These are phyloP conservation scores for Sordaria brevicollis DNA, from an alignment of 495 filamentous ascomycete species.

Conservation along the genomic window DNA sequence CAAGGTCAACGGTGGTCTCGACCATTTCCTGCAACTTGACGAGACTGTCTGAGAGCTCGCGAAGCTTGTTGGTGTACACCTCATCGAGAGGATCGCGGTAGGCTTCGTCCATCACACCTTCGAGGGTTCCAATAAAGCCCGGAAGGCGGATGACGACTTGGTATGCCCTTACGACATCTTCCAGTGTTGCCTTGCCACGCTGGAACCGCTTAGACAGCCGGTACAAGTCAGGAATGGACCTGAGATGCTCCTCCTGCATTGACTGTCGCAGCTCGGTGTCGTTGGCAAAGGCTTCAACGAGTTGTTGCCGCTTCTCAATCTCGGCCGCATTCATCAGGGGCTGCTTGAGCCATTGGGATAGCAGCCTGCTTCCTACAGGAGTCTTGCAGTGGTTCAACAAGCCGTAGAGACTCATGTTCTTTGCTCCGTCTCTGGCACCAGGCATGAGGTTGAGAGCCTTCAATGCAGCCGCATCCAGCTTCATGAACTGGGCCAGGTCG, in stretches of 20 bases:
- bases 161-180: conserved; percentile 92
- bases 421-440: conserved; percentile 82
- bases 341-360: conserved; percentile 97
- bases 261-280: conserved; percentile 92
- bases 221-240: conserved; percentile 90
- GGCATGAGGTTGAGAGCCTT: conserved; percentile 96
- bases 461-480: conserved; percentile 88
- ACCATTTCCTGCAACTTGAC: conserved; percentile 94
- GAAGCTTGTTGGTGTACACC: conserved; percentile 78
- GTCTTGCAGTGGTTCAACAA: conserved; percentile 98
- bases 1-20: conserved; percentile 93
- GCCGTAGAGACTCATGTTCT: conserved; percentile 95
- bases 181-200: conserved; percentile 76
- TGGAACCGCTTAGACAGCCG: conserved; percentile 91
- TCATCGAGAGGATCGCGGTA: conserved; percentile 81
- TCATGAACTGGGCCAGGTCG: conserved; percentile 96
- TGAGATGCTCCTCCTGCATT: conserved; percentile 95
- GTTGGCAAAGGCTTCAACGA: conserved; percentile 89
- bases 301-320: conserved; percentile 83
- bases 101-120: conserved; percentile 89
- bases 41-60: conserved; percentile 64
- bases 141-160: conserved; percentile 89
- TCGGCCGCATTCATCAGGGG: conserved; percentile 85
- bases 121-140: conserved; percentile 78
- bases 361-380: conserved; percentile 75